These are phyloP conservation scores for Lentinula lateritia DNA, from an alignment of 768 basidiomycete species.

Conservation along the genomic window DNA sequence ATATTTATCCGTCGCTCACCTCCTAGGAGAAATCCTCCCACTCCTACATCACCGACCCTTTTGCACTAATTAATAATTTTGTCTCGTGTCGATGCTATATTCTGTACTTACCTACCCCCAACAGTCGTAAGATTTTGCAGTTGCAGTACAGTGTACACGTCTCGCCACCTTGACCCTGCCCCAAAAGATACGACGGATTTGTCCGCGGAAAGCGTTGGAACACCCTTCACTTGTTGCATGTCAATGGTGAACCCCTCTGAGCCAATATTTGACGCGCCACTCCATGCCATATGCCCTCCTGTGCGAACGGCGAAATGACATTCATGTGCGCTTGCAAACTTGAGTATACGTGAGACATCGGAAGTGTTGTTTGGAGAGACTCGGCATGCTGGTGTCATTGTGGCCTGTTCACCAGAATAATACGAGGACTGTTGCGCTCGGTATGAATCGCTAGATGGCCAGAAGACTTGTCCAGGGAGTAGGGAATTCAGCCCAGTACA, in stretches of 20 bases:
- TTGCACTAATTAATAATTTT: background rate
- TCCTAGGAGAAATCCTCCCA: conserved; percentile 7
- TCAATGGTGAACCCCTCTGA: conserved; percentile 4
- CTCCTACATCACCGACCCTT: conserved; percentile 4
- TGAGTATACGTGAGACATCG: conserved; percentile 4
- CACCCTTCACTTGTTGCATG: background rate
- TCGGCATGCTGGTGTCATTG: conserved; percentile 4
- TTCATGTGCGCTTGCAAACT: background rate
- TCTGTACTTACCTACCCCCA: background rate
- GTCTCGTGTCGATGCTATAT: background rate
- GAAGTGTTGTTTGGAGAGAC: background rate
- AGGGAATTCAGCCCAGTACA: background rate
- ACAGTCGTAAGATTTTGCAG: conserved; percentile 2
- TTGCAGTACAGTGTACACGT: conserved; percentile 2
- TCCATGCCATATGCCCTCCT: conserved; percentile 9
- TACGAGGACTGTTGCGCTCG: background rate
- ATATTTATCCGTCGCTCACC: background rate
- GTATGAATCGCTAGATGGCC: background rate
- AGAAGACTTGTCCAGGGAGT: background rate
- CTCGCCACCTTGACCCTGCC: conserved; percentile 2
- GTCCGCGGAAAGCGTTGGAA: background rate
- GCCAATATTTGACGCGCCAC: conserved; percentile 5
- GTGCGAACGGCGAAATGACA: conserved; percentile 6
- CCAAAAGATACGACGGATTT: background rate
- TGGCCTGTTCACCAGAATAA: conserved; percentile 1